Evolutionary conservation across 352 stramenopile species (phyloP).

Genomic region (Globisporangium camurandrum): DNA sequence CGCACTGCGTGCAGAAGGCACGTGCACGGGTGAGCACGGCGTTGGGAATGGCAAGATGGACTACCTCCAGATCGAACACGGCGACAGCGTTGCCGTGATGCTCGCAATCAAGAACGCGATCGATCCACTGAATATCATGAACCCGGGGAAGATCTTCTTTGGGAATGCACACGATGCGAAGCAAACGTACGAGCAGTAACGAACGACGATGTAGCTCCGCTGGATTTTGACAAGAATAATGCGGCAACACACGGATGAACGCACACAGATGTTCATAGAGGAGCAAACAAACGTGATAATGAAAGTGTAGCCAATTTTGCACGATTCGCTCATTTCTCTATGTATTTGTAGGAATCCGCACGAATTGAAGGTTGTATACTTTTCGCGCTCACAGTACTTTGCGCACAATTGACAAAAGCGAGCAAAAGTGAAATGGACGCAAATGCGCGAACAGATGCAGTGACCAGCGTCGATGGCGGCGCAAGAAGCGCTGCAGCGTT

Average conservation of each 20-base stretch:
- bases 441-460: constrained; percentile 12
- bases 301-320: too few species aligned
- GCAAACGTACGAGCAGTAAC: constrained; percentile 6
- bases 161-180: constrained; percentile 20
- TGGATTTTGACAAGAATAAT: too few species aligned
- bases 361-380: too few species aligned
- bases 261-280: too few species aligned
- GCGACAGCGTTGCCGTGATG: constrained; percentile 91
- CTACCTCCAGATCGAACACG: constrained; percentile 89
- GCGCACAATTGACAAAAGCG: too few species aligned
- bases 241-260: too few species aligned
- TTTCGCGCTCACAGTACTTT: too few species aligned
- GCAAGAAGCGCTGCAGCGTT: constrained; percentile 14
- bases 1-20: constrained; percentile 90
- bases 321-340: neutral
- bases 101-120: constrained; percentile 90
- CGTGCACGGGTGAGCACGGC: constrained; percentile 98
- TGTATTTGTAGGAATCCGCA: neutral
- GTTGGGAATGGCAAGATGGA: constrained; percentile 94
- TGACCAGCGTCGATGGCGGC: constrained; percentile 4
- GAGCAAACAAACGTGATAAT: too few species aligned
- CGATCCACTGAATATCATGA: constrained; percentile 95
- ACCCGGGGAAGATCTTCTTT: constrained; percentile 96
- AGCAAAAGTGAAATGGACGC: constrained; percentile 4
- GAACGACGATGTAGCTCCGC: neutral